Conservation (phyloP, 1,284 basidiomycete genomes). For the Fomitopsis schrenkii region DNA sequence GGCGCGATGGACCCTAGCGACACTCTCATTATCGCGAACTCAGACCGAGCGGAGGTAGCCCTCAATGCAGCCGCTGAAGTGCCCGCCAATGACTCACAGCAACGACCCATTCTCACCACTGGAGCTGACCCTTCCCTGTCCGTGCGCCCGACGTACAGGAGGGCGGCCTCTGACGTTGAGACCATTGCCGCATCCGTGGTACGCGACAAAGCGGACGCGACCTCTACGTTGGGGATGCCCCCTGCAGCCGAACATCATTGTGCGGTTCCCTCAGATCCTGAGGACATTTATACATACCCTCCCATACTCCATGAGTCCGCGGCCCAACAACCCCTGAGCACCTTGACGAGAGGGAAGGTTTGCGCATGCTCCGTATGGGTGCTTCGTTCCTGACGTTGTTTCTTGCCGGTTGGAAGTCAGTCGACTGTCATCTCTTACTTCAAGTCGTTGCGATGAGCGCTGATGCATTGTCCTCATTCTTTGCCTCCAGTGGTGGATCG, state of each 20-base stretch:
- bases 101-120: neutral
- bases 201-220: neutral
- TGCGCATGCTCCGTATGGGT: constrained; percentile 18
- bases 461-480: neutral
- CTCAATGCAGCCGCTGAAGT: neutral
- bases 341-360: constrained; percentile 22
- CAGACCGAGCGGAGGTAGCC: neutral
- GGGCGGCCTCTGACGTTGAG: neutral
- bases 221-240: neutral
- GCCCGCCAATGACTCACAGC: neutral
- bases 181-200: neutral
- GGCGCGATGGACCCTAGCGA: neutral
- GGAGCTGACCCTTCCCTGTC: neutral
- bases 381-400: constrained; percentile 23
- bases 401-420: constrained; percentile 29
- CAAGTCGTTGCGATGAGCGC: neutral
- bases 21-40: neutral
- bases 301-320: neutral
- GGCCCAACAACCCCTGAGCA: neutral
- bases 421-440: neutral
- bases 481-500: constrained; percentile 22
- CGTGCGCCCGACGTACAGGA: neutral
- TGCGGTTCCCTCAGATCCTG: neutral
- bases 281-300: neutral
- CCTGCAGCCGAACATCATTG: neutral